Conservation (phyloP, 139 green algal genomes). For the Gonium pectorale region DNA sequence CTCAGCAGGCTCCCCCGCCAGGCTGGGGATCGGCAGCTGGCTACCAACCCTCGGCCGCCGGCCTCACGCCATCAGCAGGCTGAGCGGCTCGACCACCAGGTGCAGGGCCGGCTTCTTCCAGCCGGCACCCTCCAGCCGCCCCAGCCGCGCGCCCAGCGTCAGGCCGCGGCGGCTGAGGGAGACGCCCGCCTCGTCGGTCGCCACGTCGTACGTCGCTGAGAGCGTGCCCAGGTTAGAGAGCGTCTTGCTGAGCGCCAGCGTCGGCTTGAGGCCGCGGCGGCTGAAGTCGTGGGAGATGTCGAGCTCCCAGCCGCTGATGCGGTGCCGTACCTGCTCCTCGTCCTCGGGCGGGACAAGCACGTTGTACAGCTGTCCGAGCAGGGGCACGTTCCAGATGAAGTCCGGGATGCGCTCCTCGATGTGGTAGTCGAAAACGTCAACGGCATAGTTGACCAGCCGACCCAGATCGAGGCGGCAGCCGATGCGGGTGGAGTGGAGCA, state of each 20-base stretch:
- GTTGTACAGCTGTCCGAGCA: slow-evolving; percentile 48
- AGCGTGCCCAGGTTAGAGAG: slow-evolving; percentile 39
- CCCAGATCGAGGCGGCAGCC: slow-evolving; percentile 61
- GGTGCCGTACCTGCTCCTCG: slow-evolving; percentile 55
- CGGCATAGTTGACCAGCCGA: slow-evolving; percentile 55
- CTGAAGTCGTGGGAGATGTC: slow-evolving; percentile 64
- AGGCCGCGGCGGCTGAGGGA: slow-evolving; percentile 34
- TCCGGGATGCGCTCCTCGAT: slow-evolving; percentile 51
- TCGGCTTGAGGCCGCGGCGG: not conserved
- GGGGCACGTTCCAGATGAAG: slow-evolving; percentile 61
- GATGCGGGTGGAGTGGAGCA: slow-evolving; percentile 51
- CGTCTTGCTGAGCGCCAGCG: slow-evolving; percentile 60
- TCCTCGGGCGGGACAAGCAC: slow-evolving; percentile 58
- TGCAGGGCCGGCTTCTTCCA: slow-evolving; percentile 47
- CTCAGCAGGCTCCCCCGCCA: too few species aligned
- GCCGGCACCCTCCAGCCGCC: slow-evolving; percentile 17
- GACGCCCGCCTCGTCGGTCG: slow-evolving; percentile 9
- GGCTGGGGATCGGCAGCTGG: too few species aligned
- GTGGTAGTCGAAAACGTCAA: slow-evolving; percentile 44
- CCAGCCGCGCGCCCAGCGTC: slow-evolving; percentile 28
- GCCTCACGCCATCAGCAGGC: too few species aligned
- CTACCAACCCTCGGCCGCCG: too few species aligned
- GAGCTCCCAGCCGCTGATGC: slow-evolving; percentile 56
- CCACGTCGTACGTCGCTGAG: slow-evolving; percentile 51
- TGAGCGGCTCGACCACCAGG: slow-evolving; percentile 54